Evolutionary conservation across 1,139 yeast genomes (phyloP), one percentile per base, ranked within the genome.

Genomic region (Pichia sp.): DNA sequence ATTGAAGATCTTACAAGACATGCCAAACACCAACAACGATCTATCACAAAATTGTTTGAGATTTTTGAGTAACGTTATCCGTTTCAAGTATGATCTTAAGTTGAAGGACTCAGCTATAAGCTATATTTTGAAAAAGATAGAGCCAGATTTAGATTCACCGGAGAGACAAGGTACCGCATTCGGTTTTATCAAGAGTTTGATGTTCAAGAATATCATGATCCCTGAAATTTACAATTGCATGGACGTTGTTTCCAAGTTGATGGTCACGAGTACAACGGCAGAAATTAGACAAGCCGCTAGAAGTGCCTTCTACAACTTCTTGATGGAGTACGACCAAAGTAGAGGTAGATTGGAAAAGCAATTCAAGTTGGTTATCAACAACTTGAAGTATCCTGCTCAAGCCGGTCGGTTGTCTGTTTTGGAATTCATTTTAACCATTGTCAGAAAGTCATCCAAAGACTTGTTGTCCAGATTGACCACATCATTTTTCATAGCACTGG

Each of bases 281-380:
- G 91, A 86, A 64, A 87, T 92, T 52, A 79, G 99, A 58, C 95
- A 88, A 64, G 84, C 88, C 71, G 84, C 98, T 9, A 80, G 98
- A 69, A 80, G 89, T 60, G 84, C 88, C 1, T 95, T 84, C 68
- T 87, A 84, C 69, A 93, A 85, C 65, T 95, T 93, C 64, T 73
- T 93, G 64, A 87, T 92, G 85, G 97, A 91, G 64, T 93, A 89
- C 65, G 98, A 96, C 64, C 98, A 93, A 72, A 92, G 98, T 36
- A 80, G 85, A 65, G 92, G 95, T 6, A 81, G 91, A 61, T 71
- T 93, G 53, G 95, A 88, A 61, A 88, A 85, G 64, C 96, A 89
- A 63, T 84, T 92, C 71, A 84, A 85, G 60, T 85, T 86, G 65
- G 76, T 93, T 70, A 87, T 92, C n/a, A 83, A 82, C 60, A 93